These are phyloP conservation scores for Spathaspora boniae DNA, from an alignment of 805 yeast species.

Conservation along the genomic window DNA sequence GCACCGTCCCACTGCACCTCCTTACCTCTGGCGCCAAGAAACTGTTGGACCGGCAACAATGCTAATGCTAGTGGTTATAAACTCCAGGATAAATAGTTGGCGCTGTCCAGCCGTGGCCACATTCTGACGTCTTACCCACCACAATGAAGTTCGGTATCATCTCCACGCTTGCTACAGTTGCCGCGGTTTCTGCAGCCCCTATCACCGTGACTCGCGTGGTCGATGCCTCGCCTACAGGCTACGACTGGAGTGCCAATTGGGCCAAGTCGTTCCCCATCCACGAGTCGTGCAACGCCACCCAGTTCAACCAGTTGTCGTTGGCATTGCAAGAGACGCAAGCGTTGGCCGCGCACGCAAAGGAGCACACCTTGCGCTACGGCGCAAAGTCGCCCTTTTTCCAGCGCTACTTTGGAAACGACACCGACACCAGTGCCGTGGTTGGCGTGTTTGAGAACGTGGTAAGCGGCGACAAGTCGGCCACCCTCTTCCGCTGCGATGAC, in stretches of 20 bases:
- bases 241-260: slow-evolving; percentile 15
- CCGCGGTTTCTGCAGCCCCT: slow-evolving; percentile 3
- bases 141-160: too few relatives aligned
- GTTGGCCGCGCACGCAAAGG: slow-evolving; percentile 31
- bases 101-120: too few relatives aligned
- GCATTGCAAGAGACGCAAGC: slow-evolving; percentile 28
- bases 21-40: too few relatives aligned
- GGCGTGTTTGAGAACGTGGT: slow-evolving; percentile 32
- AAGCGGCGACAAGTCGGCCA: slow-evolving; percentile 29
- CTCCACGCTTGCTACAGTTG: too few relatives aligned
- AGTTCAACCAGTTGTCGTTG: slow-evolving; percentile 14
- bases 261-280: slow-evolving; percentile 12
- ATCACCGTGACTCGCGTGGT: not conserved
- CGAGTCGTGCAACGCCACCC: slow-evolving; percentile 15
- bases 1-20: too few relatives aligned
- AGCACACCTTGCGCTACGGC: slow-evolving; percentile 31
- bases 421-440: slow-evolving; percentile 31
- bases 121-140: too few relatives aligned
- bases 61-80: too few relatives aligned
- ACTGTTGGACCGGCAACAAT: too few relatives aligned
- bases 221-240: slow-evolving; percentile 6
- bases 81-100: too few relatives aligned
- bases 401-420: slow-evolving; percentile 35
- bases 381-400: slow-evolving; percentile 25
- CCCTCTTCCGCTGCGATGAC: slow-evolving; percentile 38